Conservation (phyloP, 148 eudicot species). For the Chenopodium suecicum region DNA sequence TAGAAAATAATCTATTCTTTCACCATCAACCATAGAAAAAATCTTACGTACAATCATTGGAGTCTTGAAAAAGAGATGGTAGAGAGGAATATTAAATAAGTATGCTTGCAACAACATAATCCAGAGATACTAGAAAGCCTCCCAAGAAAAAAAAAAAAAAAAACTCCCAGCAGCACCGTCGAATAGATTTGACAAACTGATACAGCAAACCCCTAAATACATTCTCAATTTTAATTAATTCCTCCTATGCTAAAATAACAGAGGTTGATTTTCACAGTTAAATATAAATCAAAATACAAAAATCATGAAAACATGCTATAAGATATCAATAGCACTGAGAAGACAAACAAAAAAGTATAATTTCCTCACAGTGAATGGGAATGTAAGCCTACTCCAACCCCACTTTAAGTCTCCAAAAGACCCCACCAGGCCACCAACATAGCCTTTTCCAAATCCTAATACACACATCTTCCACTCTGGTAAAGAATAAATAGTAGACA, state of each 20-base stretch:
- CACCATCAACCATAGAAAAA: background rate
- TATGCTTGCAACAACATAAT: background rate
- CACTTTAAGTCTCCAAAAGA: background rate
- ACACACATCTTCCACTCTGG: background rate
- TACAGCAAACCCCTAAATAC: background rate
- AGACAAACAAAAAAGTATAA: background rate
- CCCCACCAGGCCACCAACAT: background rate
- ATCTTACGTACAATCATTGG: background rate
- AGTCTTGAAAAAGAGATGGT: background rate
- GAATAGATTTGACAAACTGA: background rate
- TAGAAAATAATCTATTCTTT: background rate
- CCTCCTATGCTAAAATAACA: background rate
- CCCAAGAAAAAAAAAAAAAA: background rate
- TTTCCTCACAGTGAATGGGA: background rate
- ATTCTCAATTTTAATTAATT: background rate
- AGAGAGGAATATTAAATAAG: background rate
- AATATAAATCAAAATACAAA: background rate
- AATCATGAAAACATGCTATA: background rate
- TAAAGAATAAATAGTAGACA: background rate
- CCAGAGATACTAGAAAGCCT: background rate
- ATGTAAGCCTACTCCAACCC: background rate
- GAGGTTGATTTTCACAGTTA: background rate
- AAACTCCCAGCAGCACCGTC: background rate
- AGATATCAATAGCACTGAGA: background rate
- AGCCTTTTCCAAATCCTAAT: background rate